Conservation (phyloP, 2,329 filamentous ascomycete species). For the Beauveria caledonica region DNA sequence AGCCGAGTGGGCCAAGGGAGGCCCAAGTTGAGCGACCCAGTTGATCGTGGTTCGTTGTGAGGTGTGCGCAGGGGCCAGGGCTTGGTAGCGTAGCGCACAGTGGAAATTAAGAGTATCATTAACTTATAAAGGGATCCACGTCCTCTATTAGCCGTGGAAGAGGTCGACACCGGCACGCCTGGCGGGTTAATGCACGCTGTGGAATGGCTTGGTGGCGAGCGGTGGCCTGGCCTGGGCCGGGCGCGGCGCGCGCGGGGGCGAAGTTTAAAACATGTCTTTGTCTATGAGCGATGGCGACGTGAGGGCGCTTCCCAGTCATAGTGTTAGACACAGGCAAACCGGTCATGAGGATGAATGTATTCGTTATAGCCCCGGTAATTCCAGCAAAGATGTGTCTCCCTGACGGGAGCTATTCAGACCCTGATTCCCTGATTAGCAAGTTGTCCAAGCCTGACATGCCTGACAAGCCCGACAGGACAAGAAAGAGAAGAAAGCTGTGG, state of each 20-base stretch:
- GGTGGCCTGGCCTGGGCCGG: neutral
- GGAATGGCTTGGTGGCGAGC: neutral
- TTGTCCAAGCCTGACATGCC: no score
- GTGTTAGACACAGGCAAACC: no score
- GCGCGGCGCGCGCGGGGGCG: neutral
- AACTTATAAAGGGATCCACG: neutral
- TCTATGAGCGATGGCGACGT: neutral
- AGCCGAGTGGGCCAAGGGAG: constrained; percentile 9
- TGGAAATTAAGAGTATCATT: constrained; percentile 13
- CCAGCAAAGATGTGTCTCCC: neutral
- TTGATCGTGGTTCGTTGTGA: neutral
- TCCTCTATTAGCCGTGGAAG: neutral
- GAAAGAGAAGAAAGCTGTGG: neutral
- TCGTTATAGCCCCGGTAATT: no score
- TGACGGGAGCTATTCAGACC: neutral
- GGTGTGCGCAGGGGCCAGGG: neutral
- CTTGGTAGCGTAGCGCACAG: neutral
- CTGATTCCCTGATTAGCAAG: no score
- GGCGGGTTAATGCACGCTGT: neutral
- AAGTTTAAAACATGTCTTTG: neutral
- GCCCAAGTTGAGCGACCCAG: constrained; percentile 4
- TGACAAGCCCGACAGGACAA: no score
- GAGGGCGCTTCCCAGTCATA: no score
- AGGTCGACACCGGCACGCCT: neutral
- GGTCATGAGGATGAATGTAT: no score